Evolutionary conservation across 2,329 filamentous ascomycete species (phyloP), one percentile per base, ranked within the genome.

Genomic region (Lizonia empirigonia): DNA sequence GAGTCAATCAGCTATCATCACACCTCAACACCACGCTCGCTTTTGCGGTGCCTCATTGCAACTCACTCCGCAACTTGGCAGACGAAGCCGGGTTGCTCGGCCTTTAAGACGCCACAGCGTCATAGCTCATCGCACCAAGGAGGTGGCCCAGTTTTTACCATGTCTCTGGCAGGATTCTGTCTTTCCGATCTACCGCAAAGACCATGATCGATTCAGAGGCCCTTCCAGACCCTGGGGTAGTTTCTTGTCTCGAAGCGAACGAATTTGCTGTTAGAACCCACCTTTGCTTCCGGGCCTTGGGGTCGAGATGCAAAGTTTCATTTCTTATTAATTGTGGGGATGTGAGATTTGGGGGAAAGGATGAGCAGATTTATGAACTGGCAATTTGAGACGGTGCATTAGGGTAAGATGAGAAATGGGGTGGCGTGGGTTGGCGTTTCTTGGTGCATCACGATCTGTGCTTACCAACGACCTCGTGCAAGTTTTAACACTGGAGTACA

Each of bases 191-290:
- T 42, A 51, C 49, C 18, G 42, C 49, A 52, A 42, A 37, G 34
- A 9, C 32, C 23, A 15, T 38, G 49, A 52, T 52, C 49, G 49
- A 47, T 47, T 13, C 27, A 47, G 15, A 22, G 49, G 42, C 49
- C 38, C 33, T 47, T 52, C 42, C 33, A 52, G 49, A 47, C 49
- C 49, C 42, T 52, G 16, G 15, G 26, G 42, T 41, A 37, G 37
- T 41, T 47, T 33, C 20, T 10, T 36, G 49, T 52, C 49, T 52
- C 42, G 49, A 47, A 41, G 42, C 26, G 33, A 46, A 44, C 35
- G 10, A 38, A 42, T 47, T 52, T 47, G 20, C 27, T 16, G 37
- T 13, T 19, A 4, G 42, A n/a, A 20, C 33, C 48, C 48, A 46
- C 48, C n/a, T 18, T 35, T 12, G 13, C n/a, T 18, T 40, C 10